Base-by-base conservation (phyloP, 2,329 filamentous ascomycete species). In the Fusarium sp. region DNA sequence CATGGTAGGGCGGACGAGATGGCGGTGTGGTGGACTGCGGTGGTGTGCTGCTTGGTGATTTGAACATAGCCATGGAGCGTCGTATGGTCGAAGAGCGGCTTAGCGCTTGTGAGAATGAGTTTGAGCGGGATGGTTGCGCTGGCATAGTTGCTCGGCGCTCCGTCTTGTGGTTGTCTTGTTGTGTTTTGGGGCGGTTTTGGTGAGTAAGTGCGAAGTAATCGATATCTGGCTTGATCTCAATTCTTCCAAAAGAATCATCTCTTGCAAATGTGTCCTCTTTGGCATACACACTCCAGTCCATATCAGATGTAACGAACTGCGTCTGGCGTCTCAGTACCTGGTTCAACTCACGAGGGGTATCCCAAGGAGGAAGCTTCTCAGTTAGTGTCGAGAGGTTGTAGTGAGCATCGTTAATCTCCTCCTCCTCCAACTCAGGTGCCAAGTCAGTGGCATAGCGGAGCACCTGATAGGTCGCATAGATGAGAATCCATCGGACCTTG, bases 401-500 rank as follows among this genome's bases (percentile, higher is more conserved):
- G 0, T 83, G 79, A 2, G 87, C 82, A 15, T 80, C 81, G 2
- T 83, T 80, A 1, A 82, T 79, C 54, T 91, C 86, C n/a, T 90
- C 86, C 17, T 82, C 81, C 26, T 68, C 56, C 3, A 92, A 88
- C 69, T 91, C 87, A 7, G 80, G 74, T 0, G 92, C 89, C 1
- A 86, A 81, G 32, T 85, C 80, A 1, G 87, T 89, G 36, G 88
- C 88, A 52, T 86, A 87, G 11, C 86, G 83, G 2, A 96, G 83
- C n/a, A 88, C 89, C 74, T 96, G 92, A 56, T 93, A 85, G 5
- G 88, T 84, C 19, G 88, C 85, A 71, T 95, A 95, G 8, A 95
- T 84, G 34, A 94, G 75, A 28, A 94, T 86, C 92, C 92, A 96
- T 38, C 92, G 85, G 17, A 94, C 86, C 76, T 93, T 94, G 39